These are phyloP conservation scores for Penicillium capsulatum DNA, from an alignment of 2,329 filamentous ascomycete genomes.

Conservation along the genomic window DNA sequence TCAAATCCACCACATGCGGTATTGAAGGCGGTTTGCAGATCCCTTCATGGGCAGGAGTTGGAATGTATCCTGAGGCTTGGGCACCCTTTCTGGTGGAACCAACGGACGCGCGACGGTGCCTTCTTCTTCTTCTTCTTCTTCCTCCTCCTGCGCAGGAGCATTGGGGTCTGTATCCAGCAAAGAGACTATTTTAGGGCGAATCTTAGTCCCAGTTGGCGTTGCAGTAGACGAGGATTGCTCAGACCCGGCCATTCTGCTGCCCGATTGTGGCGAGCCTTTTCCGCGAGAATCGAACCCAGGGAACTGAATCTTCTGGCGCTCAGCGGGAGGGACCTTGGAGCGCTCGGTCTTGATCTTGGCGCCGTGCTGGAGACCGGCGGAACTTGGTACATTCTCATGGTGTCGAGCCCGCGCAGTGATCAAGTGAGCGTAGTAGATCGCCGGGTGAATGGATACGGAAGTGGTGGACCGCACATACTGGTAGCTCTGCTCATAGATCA, in stretches of 20 bases:
- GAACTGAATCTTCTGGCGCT: no score
- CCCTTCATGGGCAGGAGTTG: constrained; percentile 6
- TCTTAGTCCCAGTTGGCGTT: no score
- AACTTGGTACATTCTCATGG: constrained; percentile 58
- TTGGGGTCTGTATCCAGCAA: no score
- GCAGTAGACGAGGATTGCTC: constrained; percentile 27
- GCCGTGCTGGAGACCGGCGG: constrained; percentile 40
- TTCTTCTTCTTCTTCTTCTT: constrained; percentile 19
- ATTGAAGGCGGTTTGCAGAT: constrained; percentile 3
- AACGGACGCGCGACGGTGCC: no score
- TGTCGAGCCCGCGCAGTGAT: constrained; percentile 73
- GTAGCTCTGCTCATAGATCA: constrained; percentile 94
- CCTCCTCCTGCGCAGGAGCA: no score
- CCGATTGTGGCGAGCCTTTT: no score
- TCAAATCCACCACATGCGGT: constrained; percentile 15
- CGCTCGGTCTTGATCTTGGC: constrained; percentile 27
- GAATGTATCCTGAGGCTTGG: neutral
- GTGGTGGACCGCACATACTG: constrained; percentile 90
- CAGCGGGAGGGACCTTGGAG: no score
- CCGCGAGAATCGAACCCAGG: no score
- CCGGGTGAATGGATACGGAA: constrained; percentile 73
- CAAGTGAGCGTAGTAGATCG: constrained; percentile 93
- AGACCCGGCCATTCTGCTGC: constrained; percentile 23
- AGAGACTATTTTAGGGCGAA: no score
- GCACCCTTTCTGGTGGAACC: no score